Base-by-base conservation (phyloP, 768 basidiomycete species). In the Hericium coralloides region DNA sequence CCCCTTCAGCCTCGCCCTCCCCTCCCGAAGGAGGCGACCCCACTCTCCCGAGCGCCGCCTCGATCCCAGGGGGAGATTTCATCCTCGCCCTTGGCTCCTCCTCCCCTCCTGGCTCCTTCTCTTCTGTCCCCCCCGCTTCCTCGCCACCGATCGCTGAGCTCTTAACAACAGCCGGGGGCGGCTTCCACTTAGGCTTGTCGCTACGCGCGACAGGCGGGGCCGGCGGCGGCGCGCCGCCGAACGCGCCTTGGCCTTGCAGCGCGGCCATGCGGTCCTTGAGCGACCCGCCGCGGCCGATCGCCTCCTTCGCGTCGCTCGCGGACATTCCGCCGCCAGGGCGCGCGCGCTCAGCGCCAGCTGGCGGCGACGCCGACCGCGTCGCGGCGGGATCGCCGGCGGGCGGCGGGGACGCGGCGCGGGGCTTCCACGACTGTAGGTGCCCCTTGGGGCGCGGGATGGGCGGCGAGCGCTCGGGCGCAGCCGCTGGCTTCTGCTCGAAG, bases 181-280 rank as follows among this genome's bases (percentile, higher is more conserved):
- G 83, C 67, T 90, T 92, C 92, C 92, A 95, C 69, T 88, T 91
- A 12, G 89, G 88, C 62, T 84, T 85, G 65, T 86, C 85, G 26
- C 76, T 67, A 0, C 5, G 85, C 84, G 57, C 82, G 80, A 1
- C 87, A 80, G 8, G 82, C 78, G 1, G 84, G 78, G 15, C 76
- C 67, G n/a, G 69, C 59, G 5, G 69, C 60, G 0, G 69, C 64
- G 67, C 66, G 1, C 74, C 78, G 15, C 89, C 89, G 65, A 95
- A 92, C 10, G 76, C 92, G 15, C 89, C 88, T 48, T 79, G 84
- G 8, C 89, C 91, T 68, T 93, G 89, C 38, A 98, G 73, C 2
- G 93, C 92, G 31, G 93, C 93, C 93, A 98, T 97, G 38, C 95
- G 83, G 58, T 97, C 95, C 73, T 86, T 94, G 62, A 98, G 72